Evolutionary conservation across 2,329 filamentous ascomycete genomes (phyloP), one percentile per base, ranked within the genome.

Genomic region (Clonostachys byssicola): DNA sequence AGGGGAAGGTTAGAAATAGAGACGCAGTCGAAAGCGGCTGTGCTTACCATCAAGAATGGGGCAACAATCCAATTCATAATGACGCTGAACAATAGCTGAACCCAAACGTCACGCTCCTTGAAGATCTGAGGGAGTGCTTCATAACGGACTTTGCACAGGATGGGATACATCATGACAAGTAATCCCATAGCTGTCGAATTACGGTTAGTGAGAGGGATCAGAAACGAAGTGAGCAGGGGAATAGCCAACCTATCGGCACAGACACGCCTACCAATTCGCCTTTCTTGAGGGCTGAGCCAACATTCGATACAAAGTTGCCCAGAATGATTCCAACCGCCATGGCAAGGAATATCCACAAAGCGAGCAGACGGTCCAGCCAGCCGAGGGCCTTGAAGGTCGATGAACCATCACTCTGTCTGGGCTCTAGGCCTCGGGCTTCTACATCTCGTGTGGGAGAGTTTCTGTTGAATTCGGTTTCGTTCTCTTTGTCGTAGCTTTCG

Each of bases 161-260:
- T 95, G 0, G 89, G 91, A 59, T 94, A 95, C 89, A 95, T 95
- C 89, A 95, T 95, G 39, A 94, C 83, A 2, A 95, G 74, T 1
- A 95, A 69, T 0, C 90, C 89, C 43, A 94, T 71, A 1, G 89
- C 88, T 88, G 18, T 34, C 5, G 7, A 13, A 12, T 2, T n/a
- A 9, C 38, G 12, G n/a, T 18, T n/a, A 40, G 38, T 40, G n/a
- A n/a, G 7, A 4, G n/a, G n/a, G 1, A 18, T n/a, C 10, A 13
- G 2, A 40, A 10, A 30, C 3, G 1, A 30, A 30, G 23, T 4
- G 23, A 30, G 8, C 23, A 30, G 23, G 23, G 9, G 4, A 30
- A 30, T 10, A 30, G 3, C 54, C 14, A 61, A 81, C 81, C 81
- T 41, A 88, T 86, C 0, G 85, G 85, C 18, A 86, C 66, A 2